A percentile compares a stretch with the other conserved stretches of the same genome.
phyloP scores from a whole-genome alignment of 176 grass and related monocot species.

The Metroxylon sagu region DNA sequence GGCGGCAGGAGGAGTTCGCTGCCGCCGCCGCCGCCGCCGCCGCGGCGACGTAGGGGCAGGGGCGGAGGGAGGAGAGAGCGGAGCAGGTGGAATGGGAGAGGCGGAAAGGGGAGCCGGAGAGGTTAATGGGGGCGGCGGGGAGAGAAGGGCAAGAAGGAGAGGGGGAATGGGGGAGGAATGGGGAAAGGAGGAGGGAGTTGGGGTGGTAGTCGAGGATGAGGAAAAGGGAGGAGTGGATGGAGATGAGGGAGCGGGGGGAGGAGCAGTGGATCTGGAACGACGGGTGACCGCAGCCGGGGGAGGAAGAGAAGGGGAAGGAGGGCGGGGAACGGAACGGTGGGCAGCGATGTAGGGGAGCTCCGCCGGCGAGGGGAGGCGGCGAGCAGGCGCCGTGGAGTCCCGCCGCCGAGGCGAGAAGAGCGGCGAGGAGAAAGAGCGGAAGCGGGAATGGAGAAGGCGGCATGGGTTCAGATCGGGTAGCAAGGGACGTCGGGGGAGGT shows the following conservation, averaged over 20 bases:
- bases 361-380: too few species aligned
- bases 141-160: slow-evolving; percentile 18
- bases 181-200: slow-evolving; percentile 15
- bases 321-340: too few species aligned
- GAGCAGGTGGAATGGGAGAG: slow-evolving; percentile 12
- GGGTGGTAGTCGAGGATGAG: slow-evolving; percentile 17
- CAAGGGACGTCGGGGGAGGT: too few species aligned
- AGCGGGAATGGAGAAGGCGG: too few species aligned
- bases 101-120: slow-evolving; percentile 35
- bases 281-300: too few species aligned
- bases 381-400: too few species aligned
- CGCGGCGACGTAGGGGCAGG: not conserved
- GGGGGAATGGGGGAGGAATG: not conserved
- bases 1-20: slow-evolving; percentile 2
- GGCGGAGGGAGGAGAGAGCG: slow-evolving; percentile 17
- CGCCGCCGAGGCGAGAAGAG: too few species aligned
- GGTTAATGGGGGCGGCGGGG: slow-evolving; percentile 13
- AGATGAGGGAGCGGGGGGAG: slow-evolving; percentile 20
- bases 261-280: slow-evolving; percentile 6
- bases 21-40: too few species aligned
- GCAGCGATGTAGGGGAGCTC: too few species aligned
- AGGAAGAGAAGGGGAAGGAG: too few species aligned
- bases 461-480: too few species aligned
- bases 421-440: too few species aligned
- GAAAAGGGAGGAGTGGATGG: slow-evolving; percentile 24